Percentiles rank a stretch among this genome's conserved stretches.
Evolutionary conservation across 2,329 filamentous ascomycete genomes (phyloP).

Genomic region (Paecilomyces niveus): DNA sequence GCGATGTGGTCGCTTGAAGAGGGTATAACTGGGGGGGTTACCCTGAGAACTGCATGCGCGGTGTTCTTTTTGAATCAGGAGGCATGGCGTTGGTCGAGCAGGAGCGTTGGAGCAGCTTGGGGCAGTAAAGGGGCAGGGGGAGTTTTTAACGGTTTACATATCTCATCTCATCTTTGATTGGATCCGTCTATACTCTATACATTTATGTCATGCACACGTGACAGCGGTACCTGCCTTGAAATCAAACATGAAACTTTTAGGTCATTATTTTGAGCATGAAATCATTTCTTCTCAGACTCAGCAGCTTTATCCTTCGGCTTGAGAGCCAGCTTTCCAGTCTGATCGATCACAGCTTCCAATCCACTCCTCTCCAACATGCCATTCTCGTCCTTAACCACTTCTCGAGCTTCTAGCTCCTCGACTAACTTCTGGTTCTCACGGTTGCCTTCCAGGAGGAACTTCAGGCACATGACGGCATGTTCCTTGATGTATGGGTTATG

Average conservation of each 20-base stretch:
- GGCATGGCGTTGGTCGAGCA: not conserved
- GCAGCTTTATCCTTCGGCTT: slow-evolving; percentile 22
- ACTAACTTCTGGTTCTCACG: slow-evolving; percentile 48
- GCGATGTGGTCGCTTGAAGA: not conserved
- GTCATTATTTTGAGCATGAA: slow-evolving; percentile 1
- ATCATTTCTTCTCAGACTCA: slow-evolving; percentile 3
- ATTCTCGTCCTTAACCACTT: slow-evolving; percentile 34
- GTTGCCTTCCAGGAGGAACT: slow-evolving; percentile 55
- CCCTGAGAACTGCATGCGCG: not conserved
- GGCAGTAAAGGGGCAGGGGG: not conserved
- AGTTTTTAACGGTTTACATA: not conserved
- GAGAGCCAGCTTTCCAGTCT: slow-evolving; percentile 36
- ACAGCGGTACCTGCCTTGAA: not conserved
- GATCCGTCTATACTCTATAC: not conserved
- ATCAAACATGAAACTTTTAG: not conserved
- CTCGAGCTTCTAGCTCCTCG: slow-evolving; percentile 39
- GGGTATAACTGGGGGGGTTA: not conserved
- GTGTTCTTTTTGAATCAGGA: not conserved
- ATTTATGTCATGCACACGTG: not conserved
- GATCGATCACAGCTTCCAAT: slow-evolving; percentile 36
- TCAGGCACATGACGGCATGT: slow-evolving; percentile 80
- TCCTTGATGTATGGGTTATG: slow-evolving; percentile 93
- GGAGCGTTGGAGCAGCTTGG: not conserved
- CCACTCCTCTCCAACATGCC: slow-evolving; percentile 35
- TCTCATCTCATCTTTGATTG: not conserved